These are phyloP conservation scores for Flaveria bidentis DNA, from an alignment of 129 eudicot species.

Conservation along the genomic window DNA sequence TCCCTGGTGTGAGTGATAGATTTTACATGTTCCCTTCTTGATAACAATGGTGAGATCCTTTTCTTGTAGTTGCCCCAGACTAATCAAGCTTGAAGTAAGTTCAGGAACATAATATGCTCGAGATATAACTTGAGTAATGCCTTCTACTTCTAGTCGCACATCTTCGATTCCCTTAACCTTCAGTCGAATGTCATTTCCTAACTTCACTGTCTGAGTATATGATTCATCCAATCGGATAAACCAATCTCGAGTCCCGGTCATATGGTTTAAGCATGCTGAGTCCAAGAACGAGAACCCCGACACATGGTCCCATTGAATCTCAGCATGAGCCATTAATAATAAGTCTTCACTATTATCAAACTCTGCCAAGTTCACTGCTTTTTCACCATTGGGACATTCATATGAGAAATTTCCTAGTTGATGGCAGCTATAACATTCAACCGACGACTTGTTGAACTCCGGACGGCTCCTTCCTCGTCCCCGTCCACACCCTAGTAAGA, in stretches of 20 bases:
- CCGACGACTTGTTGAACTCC: too few species aligned
- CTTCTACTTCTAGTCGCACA: background rate
- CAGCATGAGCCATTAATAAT: background rate
- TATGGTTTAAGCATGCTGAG: background rate
- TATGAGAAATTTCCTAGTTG: too few species aligned
- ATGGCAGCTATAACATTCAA: too few species aligned
- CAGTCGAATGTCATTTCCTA: background rate
- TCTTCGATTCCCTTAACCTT: background rate
- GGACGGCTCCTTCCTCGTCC: background rate
- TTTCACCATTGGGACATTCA: too few species aligned
- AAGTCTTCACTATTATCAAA: background rate
- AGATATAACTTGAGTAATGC: background rate
- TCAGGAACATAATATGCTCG: background rate
- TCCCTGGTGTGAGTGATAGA: too few species aligned
- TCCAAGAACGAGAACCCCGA: background rate
- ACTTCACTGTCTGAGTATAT: background rate
- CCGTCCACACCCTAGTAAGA: background rate
- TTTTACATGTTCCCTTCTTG: background rate
- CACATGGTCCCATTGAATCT: accelerated
- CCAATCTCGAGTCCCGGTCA: background rate
- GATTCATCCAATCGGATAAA: background rate
- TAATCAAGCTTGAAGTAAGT: background rate
- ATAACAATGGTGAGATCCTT: background rate
- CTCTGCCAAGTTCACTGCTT: background rate
- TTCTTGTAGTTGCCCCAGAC: background rate